Evolutionary conservation across 2,329 filamentous ascomycete genomes (phyloP).

Genomic region (Monascus ruber): DNA sequence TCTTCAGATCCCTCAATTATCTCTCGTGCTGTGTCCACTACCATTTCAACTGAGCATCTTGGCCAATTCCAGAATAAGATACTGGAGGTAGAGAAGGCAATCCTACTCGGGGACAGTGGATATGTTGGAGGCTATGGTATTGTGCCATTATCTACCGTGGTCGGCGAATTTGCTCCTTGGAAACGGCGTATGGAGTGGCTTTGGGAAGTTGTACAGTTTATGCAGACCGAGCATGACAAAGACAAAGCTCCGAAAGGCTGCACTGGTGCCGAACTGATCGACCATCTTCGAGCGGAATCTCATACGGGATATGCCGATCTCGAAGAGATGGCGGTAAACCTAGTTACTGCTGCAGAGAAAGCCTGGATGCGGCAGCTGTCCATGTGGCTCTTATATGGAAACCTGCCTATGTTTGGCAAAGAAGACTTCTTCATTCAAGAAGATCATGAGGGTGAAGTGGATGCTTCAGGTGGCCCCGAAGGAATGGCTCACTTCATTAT

Average conservation of each 20-base stretch:
- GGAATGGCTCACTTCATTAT: slow-evolving; percentile 46
- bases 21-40: slow-evolving; percentile 74
- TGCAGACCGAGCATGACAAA: slow-evolving; percentile 39
- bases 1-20: slow-evolving; percentile 66
- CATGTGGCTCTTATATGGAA: slow-evolving; percentile 83
- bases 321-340: slow-evolving; percentile 59
- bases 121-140: slow-evolving; percentile 88
- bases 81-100: slow-evolving; percentile 67
- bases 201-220: slow-evolving; percentile 59
- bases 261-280: slow-evolving; percentile 62
- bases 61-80: slow-evolving; percentile 72
- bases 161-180: slow-evolving; percentile 81
- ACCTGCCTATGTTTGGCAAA: slow-evolving; percentile 62
- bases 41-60: slow-evolving; percentile 64
- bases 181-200: slow-evolving; percentile 76
- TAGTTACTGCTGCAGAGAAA: slow-evolving; percentile 69
- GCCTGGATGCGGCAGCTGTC: slow-evolving; percentile 87
- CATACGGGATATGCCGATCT: slow-evolving; percentile 85
- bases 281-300: slow-evolving; percentile 61
- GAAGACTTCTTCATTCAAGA: slow-evolving; percentile 77
- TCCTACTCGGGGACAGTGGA: slow-evolving; percentile 63
- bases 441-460: slow-evolving; percentile 24
- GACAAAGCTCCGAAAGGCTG: slow-evolving; percentile 31
- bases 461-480: slow-evolving; percentile 24
- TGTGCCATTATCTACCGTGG: slow-evolving; percentile 75